Evolutionary conservation across 441 rosid species (phyloP), one percentile per base, ranked within the genome.

Genomic region (Erysimum cheiri): DNA sequence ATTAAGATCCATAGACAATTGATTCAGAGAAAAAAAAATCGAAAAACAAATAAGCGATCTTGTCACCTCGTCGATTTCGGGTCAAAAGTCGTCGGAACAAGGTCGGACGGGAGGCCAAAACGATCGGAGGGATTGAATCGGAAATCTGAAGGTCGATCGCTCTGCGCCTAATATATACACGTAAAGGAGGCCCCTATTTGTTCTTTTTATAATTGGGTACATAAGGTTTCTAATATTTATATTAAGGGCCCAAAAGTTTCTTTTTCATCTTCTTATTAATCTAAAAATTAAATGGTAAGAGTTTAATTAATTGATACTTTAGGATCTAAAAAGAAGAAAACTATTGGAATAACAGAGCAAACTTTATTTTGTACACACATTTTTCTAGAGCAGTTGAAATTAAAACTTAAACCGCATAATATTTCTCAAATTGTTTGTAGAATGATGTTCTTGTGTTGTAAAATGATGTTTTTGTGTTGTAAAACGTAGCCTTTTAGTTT

Each of bases 21-120:
- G 28, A 64, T 8, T 48, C 14, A 7, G 19, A 48, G 9, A 11
- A 57, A 13, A 13, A 60, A 53, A 40, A 69, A 7, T 5, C 32
- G 5, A 1, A 4, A 22, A 24, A 13, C 10, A 12, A 13, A 4
- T 3, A 8, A 26, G 15, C 11, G 56, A 75, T 63, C 17, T 37
- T 48, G 5, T 69, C 55, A 75, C 74, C 79, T 75, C 40, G 41
- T 0, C 13, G 61, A 40, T 48, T 12, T 1, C 28, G 41, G 67
- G 49, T 64, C 33, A 56, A 57, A 60, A 19, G 12, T 64, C 74
- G 49, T 48, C 70, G 54, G 64, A 2, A 44, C 13, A 6, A 36
- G 5, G 37, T 60, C 13, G 32, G 12, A 3, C 55, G 19, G 24
- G 2, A 60, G n/a, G 62, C 33, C 22, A 67, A 22, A 22, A 29